Conservation (phyloP, 176 grass and related monocot genomes). For the Tillandsia fasciculata region DNA sequence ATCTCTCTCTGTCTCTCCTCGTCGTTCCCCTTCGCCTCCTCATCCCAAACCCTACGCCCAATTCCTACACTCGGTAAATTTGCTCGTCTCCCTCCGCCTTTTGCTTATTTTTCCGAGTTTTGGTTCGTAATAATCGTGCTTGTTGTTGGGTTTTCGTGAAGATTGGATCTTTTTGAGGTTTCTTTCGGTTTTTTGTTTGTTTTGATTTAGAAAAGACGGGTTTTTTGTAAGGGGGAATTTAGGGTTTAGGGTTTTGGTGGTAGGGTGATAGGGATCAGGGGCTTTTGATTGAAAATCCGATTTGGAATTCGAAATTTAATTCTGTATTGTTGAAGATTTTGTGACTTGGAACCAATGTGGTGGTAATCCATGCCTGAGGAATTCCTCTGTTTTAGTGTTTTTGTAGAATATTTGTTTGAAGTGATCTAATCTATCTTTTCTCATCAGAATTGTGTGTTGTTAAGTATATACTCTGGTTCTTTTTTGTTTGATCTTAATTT, state of each 20-base stretch:
- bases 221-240: constrained; percentile 30
- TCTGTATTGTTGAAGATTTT: background rate
- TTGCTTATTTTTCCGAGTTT: constrained; percentile 19
- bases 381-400: background rate
- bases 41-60: no score
- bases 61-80: background rate
- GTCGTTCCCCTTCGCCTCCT: no score
- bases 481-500: background rate
- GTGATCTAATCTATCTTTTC: background rate
- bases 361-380: background rate
- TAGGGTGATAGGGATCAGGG: background rate
- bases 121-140: constrained; percentile 15
- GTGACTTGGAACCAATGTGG: background rate
- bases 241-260: constrained; percentile 34
- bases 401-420: background rate
- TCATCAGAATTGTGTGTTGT: background rate
- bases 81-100: background rate
- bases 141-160: background rate
- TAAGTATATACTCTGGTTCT: background rate
- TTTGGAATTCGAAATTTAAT: constrained; percentile 6
- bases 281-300: constrained; percentile 3
- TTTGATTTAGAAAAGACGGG: constrained; percentile 7
- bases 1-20: no score
- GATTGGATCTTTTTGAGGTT: constrained; percentile 3
- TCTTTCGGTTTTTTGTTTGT: constrained; percentile 7